Evolutionary conservation across 208 protist genomes (phyloP).

Genomic region (Leishmania aethiopica): DNA sequence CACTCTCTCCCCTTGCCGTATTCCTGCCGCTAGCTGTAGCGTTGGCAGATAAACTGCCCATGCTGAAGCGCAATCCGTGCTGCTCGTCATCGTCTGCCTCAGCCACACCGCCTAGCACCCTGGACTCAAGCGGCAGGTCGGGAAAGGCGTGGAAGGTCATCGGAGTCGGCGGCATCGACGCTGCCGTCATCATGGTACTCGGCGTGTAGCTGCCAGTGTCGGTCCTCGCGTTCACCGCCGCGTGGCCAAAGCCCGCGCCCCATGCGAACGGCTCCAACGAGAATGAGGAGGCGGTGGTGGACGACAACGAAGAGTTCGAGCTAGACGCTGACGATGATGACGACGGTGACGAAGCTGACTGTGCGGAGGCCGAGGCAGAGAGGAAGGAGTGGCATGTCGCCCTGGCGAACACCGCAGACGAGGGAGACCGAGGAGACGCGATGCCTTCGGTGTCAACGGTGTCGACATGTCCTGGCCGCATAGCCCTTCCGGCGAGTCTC

Average conservation of each 20-base stretch:
- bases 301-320: background rate
- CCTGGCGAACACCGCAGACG: background rate
- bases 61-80: background rate
- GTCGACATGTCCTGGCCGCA: background rate
- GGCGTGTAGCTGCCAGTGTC: background rate
- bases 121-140: background rate
- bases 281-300: background rate
- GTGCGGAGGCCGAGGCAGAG: background rate
- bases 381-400: background rate
- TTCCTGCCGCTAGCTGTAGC: background rate
- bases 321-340: background rate
- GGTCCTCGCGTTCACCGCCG: background rate
- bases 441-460: background rate
- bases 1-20: background rate
- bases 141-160: background rate
- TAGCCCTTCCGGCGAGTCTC: background rate
- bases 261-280: background rate
- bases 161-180: conserved; percentile 15
- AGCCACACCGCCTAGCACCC: background rate
- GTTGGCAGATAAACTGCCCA: background rate
- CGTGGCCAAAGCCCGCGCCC: background rate
- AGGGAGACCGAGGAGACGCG: background rate
- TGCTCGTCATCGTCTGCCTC: background rate
- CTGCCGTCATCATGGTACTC: background rate
- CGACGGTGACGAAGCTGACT: background rate